These are phyloP conservation scores for Phialophora tarda DNA, from an alignment of 2,329 filamentous ascomycete species.

Conservation along the genomic window DNA sequence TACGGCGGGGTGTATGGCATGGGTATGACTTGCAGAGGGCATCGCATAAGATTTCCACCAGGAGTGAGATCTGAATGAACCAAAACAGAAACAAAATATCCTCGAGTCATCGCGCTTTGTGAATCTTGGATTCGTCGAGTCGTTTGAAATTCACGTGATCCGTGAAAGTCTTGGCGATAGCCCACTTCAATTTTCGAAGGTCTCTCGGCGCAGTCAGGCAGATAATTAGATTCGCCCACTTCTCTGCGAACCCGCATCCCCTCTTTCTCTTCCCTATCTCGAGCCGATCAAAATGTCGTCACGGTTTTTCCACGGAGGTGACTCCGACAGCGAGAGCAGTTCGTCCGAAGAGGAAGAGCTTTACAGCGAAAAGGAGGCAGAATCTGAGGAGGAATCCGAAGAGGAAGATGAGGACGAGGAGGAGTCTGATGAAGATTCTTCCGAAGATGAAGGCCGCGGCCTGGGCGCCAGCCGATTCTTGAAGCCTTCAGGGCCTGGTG, in stretches of 20 bases:
- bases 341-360: conserved; percentile 93
- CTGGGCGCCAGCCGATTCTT: conserved; percentile 84
- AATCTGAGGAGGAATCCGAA: conserved; percentile 61
- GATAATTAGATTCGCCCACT: background rate
- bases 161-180: conserved; percentile 7
- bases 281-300: conserved; percentile 76
- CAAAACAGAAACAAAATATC: background rate
- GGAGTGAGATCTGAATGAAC: background rate
- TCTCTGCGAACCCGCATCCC: background rate
- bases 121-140: background rate
- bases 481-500: conserved; percentile 59
- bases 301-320: conserved; percentile 94
- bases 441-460: conserved; percentile 63
- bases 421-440: conserved; percentile 60
- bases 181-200: conserved; percentile 3
- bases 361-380: conserved; percentile 73
- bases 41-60: background rate
- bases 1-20: background rate
- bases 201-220: background rate
- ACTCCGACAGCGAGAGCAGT: conserved; percentile 94
- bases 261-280: background rate
- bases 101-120: background rate
- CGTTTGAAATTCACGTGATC: conserved; percentile 7
- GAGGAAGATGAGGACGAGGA: conserved; percentile 61
- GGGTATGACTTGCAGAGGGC: background rate